Evolutionary conservation across 2,329 filamentous ascomycete species (phyloP), one percentile per base, ranked within the genome.

Genomic region (Gnomoniopsis sp.): DNA sequence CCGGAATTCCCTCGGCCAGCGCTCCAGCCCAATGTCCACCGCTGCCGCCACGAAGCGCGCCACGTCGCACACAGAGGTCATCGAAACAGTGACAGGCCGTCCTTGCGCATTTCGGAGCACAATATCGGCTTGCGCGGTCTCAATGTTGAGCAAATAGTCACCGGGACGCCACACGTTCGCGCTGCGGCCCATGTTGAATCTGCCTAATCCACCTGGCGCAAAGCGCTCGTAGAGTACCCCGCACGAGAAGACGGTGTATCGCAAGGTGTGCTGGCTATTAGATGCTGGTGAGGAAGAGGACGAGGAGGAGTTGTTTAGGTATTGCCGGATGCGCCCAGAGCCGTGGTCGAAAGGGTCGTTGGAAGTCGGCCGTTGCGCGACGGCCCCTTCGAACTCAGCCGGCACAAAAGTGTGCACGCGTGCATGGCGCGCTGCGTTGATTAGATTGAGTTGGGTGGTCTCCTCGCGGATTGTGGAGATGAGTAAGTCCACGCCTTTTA

Each of bases 171-270:
- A 73, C 22, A 85, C 74, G 19, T 81, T 79, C 46, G 78, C 80
- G n/a, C 79, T 78, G 30, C 67, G 66, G 1, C 88, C 88, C 49
- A 91, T 85, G 36, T 79, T 75, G 55, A 84, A 78, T 19, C 77
- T 75, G 14, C 77, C 77, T 59, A 92, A 78, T 0, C 89, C 89
- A 3, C 83, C 84, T 0, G 85, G 86, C 21, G 84, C 84, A 66
- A 92, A 91, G 1, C 88, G 78, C 68, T 92, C 89, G 77, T 91
- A 92, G 63, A 92, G 85, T 33, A 91, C 72, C 21, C 89, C 89
- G 65, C 89, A 92, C 0, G 86, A 83, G 71, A 92, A 91, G 26
- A 86, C 77, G 0, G 88, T 91, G 61, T 82, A 89, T 46, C 81
- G 79, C 75, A 92, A 89, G 48, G 76, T 73, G 34, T 43, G 38